Base-by-base conservation (phyloP, 805 yeast species). In the Candida fluviatilis region DNA sequence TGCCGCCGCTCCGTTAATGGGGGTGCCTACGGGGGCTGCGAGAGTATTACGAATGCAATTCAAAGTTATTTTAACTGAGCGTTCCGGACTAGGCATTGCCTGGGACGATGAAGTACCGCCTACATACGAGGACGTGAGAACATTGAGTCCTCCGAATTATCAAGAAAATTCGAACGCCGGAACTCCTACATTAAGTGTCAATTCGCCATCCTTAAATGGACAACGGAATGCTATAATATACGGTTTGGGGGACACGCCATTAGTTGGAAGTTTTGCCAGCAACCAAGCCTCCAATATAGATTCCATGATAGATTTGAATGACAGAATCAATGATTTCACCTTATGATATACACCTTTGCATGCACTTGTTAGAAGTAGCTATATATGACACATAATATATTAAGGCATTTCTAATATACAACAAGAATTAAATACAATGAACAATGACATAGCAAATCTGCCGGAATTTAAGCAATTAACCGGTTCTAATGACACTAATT, bases 31-130 rank as follows among this genome's bases (percentile, higher is more conserved):
- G 0, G 99, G 99, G 12, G 86, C 95, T 3, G 99, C 99, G 0
- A 69, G 99, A 35, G 95, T 93, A 2, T 67, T 93, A 43, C 68
- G 98, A 47, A 93, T 93, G 97, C 96, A 90, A 59, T 91, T 93
- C 64, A 82, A 84, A 47, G 52, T 91, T n/a, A 68, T 70, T 2
- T 62, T 93, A 16, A 84, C 95, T 2, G 98, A 90, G 56, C 71
- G 98, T 42, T 83, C 95, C 0, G 99, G 99, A 0, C 70, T 93
- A 30, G 99, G 99, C 4, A 87, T 93, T 21, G 84, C 97, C 0
- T 93, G 99, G 98, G 97, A 91, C 60, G 97, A 91, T 55, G 99
- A 93, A 60, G 98, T 95, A 13, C 99, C 99, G 2, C 99, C 99
- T 1, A 84, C 89, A 15, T 93, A 93, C 53, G 87, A 79, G 38